Evolutionary conservation across 169 alveolate genomes (phyloP), one percentile per base, ranked within the genome.

Genomic region (Plasmodium gonderi): DNA sequence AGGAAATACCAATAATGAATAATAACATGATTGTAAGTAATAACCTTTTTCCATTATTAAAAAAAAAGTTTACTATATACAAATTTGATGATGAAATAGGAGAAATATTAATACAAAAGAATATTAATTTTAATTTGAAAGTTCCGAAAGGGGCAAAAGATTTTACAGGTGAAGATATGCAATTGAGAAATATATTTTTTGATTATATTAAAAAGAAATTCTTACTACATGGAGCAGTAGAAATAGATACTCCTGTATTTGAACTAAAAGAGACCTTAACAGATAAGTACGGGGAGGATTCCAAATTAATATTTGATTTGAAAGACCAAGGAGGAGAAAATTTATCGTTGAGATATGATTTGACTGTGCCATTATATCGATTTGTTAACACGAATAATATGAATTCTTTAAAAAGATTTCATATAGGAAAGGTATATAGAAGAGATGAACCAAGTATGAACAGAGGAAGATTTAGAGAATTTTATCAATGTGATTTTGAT

Each of bases 281-380:
- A 74, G 99, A 99, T 9, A 99, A 99, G 93, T 99, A 99, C 91
- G 99, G 99, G 29, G 99, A 98, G 76, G 99, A 98, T 92, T 96
- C 97, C 54, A 98, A 98, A 96, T 96, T 99, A 29, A 98, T 98
- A 51, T 98, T 97, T 92, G 99, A 99, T 77, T 90, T 99, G 69
- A 98, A 98, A 47, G 99, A 99, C 91, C 98, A 98, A 78, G 99
- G 99, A 51, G 99, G 99, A 12, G 99, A 99, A 94, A 98, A 96
- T 77, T 94, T 99, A 31, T 97, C 99, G 12, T 95, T 99, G 72
- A 96, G 99, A 90, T 99, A 99, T 90, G 99, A 99, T 95, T 94
- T 99, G 75, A 98, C 99, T 23, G 99, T 98, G 5, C 99, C 99
- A 8, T 98, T 99, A 74, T 99, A 99, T 17, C 96, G 99, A 31